Evolutionary conservation across 371 early-diverging fungal genomes (phyloP).

Genomic region (Massospora cicadina): DNA sequence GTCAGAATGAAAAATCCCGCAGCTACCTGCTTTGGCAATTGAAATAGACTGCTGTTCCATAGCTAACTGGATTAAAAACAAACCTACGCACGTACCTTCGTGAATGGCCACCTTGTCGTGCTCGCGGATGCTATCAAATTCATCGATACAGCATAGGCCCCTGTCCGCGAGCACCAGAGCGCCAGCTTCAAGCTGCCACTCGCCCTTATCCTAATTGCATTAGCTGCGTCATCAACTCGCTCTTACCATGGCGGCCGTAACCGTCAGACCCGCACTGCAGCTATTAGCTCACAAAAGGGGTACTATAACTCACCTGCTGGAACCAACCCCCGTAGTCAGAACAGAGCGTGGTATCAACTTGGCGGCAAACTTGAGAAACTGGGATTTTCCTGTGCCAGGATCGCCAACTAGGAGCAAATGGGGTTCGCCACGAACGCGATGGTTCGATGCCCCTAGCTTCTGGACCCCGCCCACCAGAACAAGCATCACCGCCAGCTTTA

Average conservation of each 20-base stretch:
- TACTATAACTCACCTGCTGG: conserved; percentile 23
- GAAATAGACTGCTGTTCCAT: conserved; percentile 66
- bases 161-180: conserved; percentile 56
- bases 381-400: conserved; percentile 74
- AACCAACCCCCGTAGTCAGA: conserved; percentile 60
- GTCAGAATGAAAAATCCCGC: background rate
- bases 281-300: background rate
- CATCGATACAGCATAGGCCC: conserved; percentile 66
- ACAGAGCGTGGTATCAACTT: conserved; percentile 38
- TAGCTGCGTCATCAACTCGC: conserved; percentile 1
- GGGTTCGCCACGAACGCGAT: conserved; percentile 50
- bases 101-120: conserved; percentile 52
- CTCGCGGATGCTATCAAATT: conserved; percentile 54
- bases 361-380: conserved; percentile 48
- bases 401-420: conserved; percentile 69
- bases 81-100: conserved; percentile 44
- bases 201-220: conserved; percentile 31
- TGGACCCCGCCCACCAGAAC: conserved; percentile 38
- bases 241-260: conserved; percentile 29
- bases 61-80: conserved; percentile 17
- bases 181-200: conserved; percentile 59
- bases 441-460: conserved; percentile 24
- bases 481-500: conserved; percentile 42
- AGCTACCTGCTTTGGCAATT: conserved; percentile 44
- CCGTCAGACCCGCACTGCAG: conserved; percentile 50